Evolutionary conservation across 2,329 filamentous ascomycete genomes (phyloP).

Genomic region (Claviceps spartinae): DNA sequence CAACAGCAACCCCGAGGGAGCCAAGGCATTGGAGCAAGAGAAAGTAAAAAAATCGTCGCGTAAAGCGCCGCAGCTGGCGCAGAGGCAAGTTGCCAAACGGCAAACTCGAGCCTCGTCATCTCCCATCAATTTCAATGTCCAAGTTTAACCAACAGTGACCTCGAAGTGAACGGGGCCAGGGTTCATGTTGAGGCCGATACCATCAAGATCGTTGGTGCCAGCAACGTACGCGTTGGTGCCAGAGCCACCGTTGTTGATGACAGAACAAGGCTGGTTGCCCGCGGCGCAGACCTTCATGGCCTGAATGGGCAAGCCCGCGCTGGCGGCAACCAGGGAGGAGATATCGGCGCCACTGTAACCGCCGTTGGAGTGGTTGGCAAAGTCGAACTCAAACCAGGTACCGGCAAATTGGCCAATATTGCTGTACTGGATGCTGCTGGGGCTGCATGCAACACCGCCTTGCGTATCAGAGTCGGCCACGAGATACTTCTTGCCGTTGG

Average conservation of each 20-base stretch:
- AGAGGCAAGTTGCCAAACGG: background rate
- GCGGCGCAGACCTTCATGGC: conserved; percentile 24
- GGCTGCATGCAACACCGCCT: conserved; percentile 32
- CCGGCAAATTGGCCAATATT: conserved; percentile 26
- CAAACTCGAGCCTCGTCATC: background rate
- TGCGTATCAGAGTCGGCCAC: conserved; percentile 34
- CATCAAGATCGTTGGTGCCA: conserved; percentile 24
- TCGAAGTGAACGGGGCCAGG: conserved; percentile 15
- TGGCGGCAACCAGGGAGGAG: conserved; percentile 32
- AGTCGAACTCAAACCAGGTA: conserved; percentile 39
- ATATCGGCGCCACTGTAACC: conserved; percentile 37
- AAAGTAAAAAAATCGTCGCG: background rate
- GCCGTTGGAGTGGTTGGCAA: conserved; percentile 30
- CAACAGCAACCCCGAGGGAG: background rate
- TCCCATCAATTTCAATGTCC: background rate
- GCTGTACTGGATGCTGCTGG: conserved; percentile 21
- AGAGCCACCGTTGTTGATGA: conserved; percentile 21
- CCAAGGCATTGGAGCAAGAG: background rate
- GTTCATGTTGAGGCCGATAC: conserved; percentile 27
- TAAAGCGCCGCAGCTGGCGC: background rate
- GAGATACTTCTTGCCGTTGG: conserved; percentile 24
- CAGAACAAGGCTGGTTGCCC: conserved; percentile 25
- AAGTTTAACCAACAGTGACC: conserved; percentile 19
- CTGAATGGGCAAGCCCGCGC: conserved; percentile 16
- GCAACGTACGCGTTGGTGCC: conserved; percentile 25